These are phyloP conservation scores for Cryptosporidium ryanae DNA, from an alignment of 169 alveolate genomes.

Conservation along the genomic window DNA sequence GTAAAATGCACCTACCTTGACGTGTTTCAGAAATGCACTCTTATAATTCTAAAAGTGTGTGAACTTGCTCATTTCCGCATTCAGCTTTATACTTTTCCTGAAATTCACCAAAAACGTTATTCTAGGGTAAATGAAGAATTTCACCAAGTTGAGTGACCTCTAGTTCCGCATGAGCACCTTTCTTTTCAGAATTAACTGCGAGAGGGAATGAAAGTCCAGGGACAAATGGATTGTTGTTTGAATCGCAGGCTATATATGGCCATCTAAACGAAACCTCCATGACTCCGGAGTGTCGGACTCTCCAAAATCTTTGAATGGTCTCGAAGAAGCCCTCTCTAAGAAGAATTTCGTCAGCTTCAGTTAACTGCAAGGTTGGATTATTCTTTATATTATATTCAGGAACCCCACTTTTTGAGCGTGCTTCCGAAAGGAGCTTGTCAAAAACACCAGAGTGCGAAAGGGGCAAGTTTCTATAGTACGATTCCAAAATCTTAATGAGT, in stretches of 20 bases:
- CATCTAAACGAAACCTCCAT: background rate
- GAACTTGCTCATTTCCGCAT: background rate
- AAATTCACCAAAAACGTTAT: background rate
- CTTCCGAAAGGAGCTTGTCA: background rate
- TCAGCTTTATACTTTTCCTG: background rate
- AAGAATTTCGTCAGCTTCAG: background rate
- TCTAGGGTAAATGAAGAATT: background rate
- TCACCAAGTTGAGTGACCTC: background rate
- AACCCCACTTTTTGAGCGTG: background rate
- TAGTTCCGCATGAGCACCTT: background rate
- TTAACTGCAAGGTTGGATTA: background rate
- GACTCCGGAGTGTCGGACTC: slow-evolving; percentile 13
- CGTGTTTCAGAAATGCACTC: background rate
- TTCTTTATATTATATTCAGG: background rate
- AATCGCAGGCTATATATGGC: slow-evolving; percentile 26
- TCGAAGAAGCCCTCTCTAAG: background rate
- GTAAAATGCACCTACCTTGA: too few species aligned
- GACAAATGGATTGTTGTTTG: background rate
- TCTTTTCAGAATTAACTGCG: background rate
- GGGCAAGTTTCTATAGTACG: background rate
- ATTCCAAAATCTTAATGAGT: background rate
- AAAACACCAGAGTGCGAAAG: background rate
- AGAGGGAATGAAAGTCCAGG: slow-evolving; percentile 60
- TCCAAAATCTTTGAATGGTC: slow-evolving; percentile 6
- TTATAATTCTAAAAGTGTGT: background rate